Evolutionary conservation across 306 rosid species (phyloP).

Genomic region (Arachis hypogaea): DNA sequence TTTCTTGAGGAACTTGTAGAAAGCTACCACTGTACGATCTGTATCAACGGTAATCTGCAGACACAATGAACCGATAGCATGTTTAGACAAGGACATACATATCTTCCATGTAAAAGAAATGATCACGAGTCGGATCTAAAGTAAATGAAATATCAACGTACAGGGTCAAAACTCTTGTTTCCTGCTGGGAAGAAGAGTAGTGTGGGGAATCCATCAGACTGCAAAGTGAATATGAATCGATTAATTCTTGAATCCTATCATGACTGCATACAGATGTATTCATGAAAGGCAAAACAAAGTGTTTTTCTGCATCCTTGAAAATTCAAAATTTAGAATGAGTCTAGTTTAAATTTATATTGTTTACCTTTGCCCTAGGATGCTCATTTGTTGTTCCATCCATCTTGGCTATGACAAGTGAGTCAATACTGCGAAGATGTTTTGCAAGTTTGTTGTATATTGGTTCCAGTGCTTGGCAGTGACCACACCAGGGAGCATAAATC

Average conservation of each 20-base stretch:
- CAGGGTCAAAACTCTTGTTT: constrained; percentile 62
- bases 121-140: not conserved
- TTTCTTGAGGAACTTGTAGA: constrained; percentile 89
- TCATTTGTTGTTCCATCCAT: constrained; percentile 99
- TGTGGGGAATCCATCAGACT: constrained; percentile 59
- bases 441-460: constrained; percentile 95
- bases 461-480: constrained; percentile 94
- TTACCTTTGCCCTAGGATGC: constrained; percentile 98
- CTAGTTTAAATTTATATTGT: constrained; percentile 23
- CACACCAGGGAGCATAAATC: constrained; percentile 99
- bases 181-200: constrained; percentile 62
- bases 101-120: not conserved
- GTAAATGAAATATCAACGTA: constrained; percentile 43
- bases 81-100: constrained; percentile 5
- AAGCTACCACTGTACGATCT: constrained; percentile 95
- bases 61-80: constrained; percentile 37
- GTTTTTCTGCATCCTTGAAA: not conserved
- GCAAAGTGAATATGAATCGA: constrained; percentile 42
- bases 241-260: constrained; percentile 13
- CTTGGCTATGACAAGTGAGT: constrained; percentile 91
- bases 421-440: constrained; percentile 73
- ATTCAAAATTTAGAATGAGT: constrained; percentile 20
- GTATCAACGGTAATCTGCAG: constrained; percentile 78
- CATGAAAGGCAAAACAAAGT: not conserved
- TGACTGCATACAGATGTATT: not conserved